Conservation (phyloP, 1,139 yeast species). For the Candida sanyaensis region DNA sequence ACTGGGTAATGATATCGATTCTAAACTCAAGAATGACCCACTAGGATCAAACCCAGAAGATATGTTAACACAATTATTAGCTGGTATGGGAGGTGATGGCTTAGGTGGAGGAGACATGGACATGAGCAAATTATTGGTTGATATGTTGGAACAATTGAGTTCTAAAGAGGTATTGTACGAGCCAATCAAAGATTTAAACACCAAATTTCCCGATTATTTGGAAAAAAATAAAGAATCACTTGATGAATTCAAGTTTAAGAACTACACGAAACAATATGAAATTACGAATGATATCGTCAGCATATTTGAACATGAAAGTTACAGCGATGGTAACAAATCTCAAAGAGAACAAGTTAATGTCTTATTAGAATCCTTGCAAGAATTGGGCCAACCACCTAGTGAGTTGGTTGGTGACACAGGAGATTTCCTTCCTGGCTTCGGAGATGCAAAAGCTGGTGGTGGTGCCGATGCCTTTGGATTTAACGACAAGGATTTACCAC, state of each 20-base stretch:
- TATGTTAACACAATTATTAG: slow-evolving; percentile 54
- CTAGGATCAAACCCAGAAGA: slow-evolving; percentile 56
- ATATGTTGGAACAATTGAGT: slow-evolving; percentile 81
- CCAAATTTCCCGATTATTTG: slow-evolving; percentile 68
- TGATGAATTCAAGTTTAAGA: slow-evolving; percentile 47
- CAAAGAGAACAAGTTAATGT: slow-evolving; percentile 56
- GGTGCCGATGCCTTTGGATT: slow-evolving; percentile 34
- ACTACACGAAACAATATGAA: slow-evolving; percentile 57
- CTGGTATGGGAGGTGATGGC: slow-evolving; percentile 45
- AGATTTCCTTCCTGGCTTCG: slow-evolving; percentile 42
- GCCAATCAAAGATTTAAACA: slow-evolving; percentile 80
- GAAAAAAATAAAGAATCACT: slow-evolving; percentile 47
- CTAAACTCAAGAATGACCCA: slow-evolving; percentile 55
- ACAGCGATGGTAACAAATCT: slow-evolving; percentile 50
- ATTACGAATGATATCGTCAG: slow-evolving; percentile 54
- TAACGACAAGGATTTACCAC: slow-evolving; percentile 47
- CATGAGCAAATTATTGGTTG: slow-evolving; percentile 65
- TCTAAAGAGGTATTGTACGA: slow-evolving; percentile 87
- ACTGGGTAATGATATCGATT: slow-evolving; percentile 68
- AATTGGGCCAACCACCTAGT: slow-evolving; percentile 85
- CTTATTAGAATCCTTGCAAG: slow-evolving; percentile 71
- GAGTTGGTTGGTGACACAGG: slow-evolving; percentile 72
- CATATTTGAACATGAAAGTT: slow-evolving; percentile 57
- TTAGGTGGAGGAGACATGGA: slow-evolving; percentile 53
- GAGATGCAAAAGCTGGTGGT: slow-evolving; percentile 20